phyloP scores from a whole-genome alignment of 495 filamentous ascomycete genomes.

The Penicillium robsamsonii region DNA sequence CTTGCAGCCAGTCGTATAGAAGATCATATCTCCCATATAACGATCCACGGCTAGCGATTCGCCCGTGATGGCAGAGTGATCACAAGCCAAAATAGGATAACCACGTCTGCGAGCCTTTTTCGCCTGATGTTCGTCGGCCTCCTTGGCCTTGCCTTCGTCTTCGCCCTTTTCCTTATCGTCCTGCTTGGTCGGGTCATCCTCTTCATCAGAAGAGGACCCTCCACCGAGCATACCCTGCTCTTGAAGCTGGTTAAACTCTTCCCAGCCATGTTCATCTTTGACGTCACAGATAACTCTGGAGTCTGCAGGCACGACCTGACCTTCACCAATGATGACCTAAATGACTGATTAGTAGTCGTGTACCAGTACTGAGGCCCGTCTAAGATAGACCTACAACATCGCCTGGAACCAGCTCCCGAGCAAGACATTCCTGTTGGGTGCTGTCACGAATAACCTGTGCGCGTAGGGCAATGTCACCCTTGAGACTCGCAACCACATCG shows the following conservation, averaged over 20 bases:
- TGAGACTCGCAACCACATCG: constrained; percentile 75
- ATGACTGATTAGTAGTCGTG: constrained; percentile 32
- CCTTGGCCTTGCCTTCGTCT: constrained; percentile 12
- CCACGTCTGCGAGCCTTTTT: constrained; percentile 35
- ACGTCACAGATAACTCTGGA: constrained; percentile 70
- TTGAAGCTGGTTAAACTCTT: constrained; percentile 56
- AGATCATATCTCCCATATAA: constrained; percentile 66
- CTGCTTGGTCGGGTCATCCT: constrained; percentile 19
- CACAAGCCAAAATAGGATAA: constrained; percentile 60
- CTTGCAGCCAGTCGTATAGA: constrained; percentile 74
- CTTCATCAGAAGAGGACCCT: constrained; percentile 52
- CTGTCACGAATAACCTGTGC: constrained; percentile 66
- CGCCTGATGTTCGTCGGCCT: constrained; percentile 17
- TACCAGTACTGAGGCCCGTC: background rate
- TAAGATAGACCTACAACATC: constrained; percentile 62
- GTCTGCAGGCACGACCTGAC: constrained; percentile 69
- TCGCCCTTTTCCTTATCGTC: constrained; percentile 14
- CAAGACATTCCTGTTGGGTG: constrained; percentile 62
- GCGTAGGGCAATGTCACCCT: constrained; percentile 78
- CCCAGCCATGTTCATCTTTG: constrained; percentile 62
- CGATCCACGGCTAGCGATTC: constrained; percentile 73
- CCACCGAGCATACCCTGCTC: constrained; percentile 55
- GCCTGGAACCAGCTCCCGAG: constrained; percentile 73
- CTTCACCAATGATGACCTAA: constrained; percentile 64
- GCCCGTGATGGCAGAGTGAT: constrained; percentile 73